A percentile compares a stretch with the other conserved stretches of the same genome.
Evolutionary conservation across 108 stramenopile species (phyloP).

Genomic region (Nitzschia palea): DNA sequence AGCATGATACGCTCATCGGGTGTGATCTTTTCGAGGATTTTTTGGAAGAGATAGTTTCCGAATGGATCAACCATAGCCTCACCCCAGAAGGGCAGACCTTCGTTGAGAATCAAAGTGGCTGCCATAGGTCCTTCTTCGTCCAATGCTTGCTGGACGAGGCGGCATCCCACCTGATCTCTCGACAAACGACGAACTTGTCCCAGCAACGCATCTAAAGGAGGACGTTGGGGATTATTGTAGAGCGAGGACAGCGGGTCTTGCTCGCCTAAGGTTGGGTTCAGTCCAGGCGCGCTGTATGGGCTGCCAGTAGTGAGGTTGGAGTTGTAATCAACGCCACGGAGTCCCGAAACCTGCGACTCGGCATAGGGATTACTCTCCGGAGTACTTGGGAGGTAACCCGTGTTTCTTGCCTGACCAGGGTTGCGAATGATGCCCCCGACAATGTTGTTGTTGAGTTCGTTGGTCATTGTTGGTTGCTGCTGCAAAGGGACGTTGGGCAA

Average conservation of each 20-base stretch:
- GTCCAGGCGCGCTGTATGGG: slow-evolving; percentile 6
- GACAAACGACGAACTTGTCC: slow-evolving; percentile 88
- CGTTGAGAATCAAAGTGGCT: slow-evolving; percentile 88
- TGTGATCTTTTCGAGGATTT: slow-evolving; percentile 92
- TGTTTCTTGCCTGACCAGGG: neutral
- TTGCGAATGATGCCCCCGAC: slow-evolving; percentile 14
- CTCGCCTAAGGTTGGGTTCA: slow-evolving; percentile 12
- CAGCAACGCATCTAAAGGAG: slow-evolving; percentile 75
- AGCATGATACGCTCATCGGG: slow-evolving; percentile 84
- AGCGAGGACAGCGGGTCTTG: slow-evolving; percentile 47
- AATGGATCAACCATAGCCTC: slow-evolving; percentile 98
- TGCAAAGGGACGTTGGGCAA: slow-evolving; percentile 20
- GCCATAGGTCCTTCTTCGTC: slow-evolving; percentile 92
- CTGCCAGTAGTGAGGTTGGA: slow-evolving; percentile 7
- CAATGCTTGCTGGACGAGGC: slow-evolving; percentile 93
- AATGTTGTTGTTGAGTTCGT: slow-evolving; percentile 1
- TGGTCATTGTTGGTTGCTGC: neutral
- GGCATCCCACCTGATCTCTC: slow-evolving; percentile 93
- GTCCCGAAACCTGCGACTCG: neutral
- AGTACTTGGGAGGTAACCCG: slow-evolving; percentile 12
- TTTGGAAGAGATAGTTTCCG: slow-evolving; percentile 98
- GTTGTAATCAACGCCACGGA: slow-evolving; percentile 14
- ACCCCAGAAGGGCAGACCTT: slow-evolving; percentile 93
- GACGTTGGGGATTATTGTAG: slow-evolving; percentile 73
- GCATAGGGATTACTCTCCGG: slow-evolving; percentile 7